Percentiles rank a stretch among this genome's conserved stretches.
Conservation (phyloP, 805 yeast genomes). For the Wickerhamiella bombiphila region DNA sequence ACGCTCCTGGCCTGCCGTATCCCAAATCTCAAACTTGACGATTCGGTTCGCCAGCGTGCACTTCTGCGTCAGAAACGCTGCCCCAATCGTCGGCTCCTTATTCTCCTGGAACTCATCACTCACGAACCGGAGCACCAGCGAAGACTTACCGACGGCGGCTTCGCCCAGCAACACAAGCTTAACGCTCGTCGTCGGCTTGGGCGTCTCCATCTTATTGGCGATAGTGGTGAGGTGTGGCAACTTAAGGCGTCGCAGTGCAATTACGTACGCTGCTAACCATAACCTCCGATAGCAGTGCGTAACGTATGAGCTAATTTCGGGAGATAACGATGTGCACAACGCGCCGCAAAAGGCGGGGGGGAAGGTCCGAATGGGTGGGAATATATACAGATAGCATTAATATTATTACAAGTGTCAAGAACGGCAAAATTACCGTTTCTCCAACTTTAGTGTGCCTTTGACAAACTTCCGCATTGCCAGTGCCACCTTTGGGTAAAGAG, state of each 20-base stretch:
- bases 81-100: conserved; percentile 96
- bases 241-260: too few species aligned
- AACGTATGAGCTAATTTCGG: too few species aligned
- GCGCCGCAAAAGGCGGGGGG: too few species aligned
- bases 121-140: conserved; percentile 82
- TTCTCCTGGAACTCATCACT: conserved; percentile 93
- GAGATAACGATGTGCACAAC: too few species aligned
- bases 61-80: conserved; percentile 89
- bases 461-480: background rate
- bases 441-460: too few species aligned
- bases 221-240: too few species aligned
- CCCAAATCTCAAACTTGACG: conserved; percentile 52
- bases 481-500: background rate
- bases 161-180: conserved; percentile 88
- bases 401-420: too few species aligned
- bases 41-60: conserved; percentile 76
- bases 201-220: conserved; percentile 15
- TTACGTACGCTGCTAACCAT: too few species aligned
- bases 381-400: too few species aligned
- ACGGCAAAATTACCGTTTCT: too few species aligned
- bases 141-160: conserved; percentile 95
- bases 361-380: too few species aligned
- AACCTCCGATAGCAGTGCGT: too few species aligned
- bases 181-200: conserved; percentile 51
- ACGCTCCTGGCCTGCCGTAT: conserved; percentile 96